phyloP scores from a whole-genome alignment of 2,329 filamentous ascomycete genomes.

The Tolypocladium endophyticum region DNA sequence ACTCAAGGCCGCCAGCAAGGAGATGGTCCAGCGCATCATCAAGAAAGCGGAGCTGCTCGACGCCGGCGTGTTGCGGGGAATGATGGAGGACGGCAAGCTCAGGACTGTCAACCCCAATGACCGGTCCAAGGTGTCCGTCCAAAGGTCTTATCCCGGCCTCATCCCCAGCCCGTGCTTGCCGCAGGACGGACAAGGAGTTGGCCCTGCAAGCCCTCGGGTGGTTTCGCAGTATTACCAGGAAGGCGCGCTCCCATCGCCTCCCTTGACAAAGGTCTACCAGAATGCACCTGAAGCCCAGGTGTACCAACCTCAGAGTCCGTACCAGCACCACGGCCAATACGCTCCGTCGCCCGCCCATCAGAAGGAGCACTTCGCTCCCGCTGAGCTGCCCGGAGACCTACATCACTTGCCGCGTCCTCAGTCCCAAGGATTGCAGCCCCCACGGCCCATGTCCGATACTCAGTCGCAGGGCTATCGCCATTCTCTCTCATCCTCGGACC shows the following conservation, averaged over 20 bases:
- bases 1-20: constrained; percentile 53
- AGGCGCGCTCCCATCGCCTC: neutral
- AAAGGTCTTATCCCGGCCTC: neutral
- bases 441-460: constrained; percentile 9
- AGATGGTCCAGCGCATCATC: constrained; percentile 58
- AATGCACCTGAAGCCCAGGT: constrained; percentile 1
- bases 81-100: constrained; percentile 55
- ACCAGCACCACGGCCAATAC: constrained; percentile 9
- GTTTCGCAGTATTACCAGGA: neutral
- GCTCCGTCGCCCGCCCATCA: constrained; percentile 13
- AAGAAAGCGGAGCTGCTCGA: constrained; percentile 63
- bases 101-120: constrained; percentile 48
- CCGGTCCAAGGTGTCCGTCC: constrained; percentile 22
- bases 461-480: constrained; percentile 5
- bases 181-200: neutral
- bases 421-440: constrained; percentile 13
- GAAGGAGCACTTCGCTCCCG: constrained; percentile 15
- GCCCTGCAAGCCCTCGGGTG: neutral
- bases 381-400: constrained; percentile 39
- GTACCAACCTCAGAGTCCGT: constrained; percentile 7
- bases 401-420: constrained; percentile 27
- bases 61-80: constrained; percentile 52
- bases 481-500: constrained; percentile 16
- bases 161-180: constrained; percentile 1
- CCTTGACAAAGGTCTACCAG: neutral